phyloP scores from a whole-genome alignment of 2,329 filamentous ascomycete genomes.

The Massarina eburnea region DNA sequence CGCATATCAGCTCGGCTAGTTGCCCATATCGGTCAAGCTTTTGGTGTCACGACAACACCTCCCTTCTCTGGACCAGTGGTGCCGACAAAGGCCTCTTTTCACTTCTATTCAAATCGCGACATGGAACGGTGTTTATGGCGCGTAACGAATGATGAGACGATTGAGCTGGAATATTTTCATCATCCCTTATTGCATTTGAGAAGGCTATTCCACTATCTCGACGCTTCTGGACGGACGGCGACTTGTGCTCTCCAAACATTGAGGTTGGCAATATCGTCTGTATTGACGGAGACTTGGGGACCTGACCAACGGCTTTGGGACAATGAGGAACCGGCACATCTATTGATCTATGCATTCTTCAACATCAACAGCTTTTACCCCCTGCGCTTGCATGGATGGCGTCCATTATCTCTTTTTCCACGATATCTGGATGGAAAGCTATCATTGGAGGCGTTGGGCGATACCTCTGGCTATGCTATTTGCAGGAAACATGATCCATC shows the following conservation, averaged over 20 bases:
- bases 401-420: too few species aligned
- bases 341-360: background rate
- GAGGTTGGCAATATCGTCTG: background rate
- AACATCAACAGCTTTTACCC: background rate
- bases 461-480: too few species aligned
- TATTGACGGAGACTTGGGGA: background rate
- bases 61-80: background rate
- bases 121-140: background rate
- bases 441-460: too few species aligned
- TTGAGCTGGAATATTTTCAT: background rate
- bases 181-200: background rate
- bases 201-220: background rate
- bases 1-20: background rate
- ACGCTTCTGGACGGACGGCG: background rate
- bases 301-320: background rate
- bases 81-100: background rate
- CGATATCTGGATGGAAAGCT: too few species aligned
- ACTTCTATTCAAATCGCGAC: background rate
- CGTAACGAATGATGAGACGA: background rate
- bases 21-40: background rate
- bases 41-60: background rate
- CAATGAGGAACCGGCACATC: background rate
- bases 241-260: background rate
- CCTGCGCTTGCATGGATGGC: background rate
- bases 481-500: background rate